These are phyloP conservation scores for Yarrowia divulgata DNA, from an alignment of 805 yeast genomes.

Conservation along the genomic window DNA sequence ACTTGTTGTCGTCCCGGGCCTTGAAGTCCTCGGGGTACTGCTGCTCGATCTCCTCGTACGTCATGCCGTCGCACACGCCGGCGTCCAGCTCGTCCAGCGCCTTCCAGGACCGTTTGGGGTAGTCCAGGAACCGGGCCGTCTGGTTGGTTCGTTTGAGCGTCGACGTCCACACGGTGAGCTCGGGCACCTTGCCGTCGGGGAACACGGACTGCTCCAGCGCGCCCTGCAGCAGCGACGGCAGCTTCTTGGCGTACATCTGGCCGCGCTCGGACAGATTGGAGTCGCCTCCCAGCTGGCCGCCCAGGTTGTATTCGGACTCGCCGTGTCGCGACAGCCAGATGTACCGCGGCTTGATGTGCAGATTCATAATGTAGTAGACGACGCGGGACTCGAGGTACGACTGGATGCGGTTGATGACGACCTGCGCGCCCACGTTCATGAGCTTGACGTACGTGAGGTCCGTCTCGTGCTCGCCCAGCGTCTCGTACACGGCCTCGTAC, in stretches of 20 bases:
- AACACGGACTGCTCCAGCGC: slow-evolving; percentile 51
- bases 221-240: slow-evolving; percentile 76
- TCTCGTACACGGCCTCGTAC: slow-evolving; percentile 78
- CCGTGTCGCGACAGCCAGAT: slow-evolving; percentile 97
- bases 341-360: slow-evolving; percentile 89
- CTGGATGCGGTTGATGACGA: slow-evolving; percentile 84
- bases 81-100: slow-evolving; percentile 97
- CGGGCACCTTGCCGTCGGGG: slow-evolving; percentile 52
- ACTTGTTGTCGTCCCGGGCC: slow-evolving; percentile 95
- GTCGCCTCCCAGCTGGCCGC: slow-evolving; percentile 97
- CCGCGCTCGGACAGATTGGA: slow-evolving; percentile 86
- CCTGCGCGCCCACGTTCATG: slow-evolving; percentile 86
- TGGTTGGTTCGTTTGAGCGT: slow-evolving; percentile 91
- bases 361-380: slow-evolving; percentile 93
- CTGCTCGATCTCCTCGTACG: slow-evolving; percentile 89
- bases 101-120: slow-evolving; percentile 89
- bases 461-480: slow-evolving; percentile 63
- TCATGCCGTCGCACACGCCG: slow-evolving; percentile 96
- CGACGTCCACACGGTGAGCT: slow-evolving; percentile 94
- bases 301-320: slow-evolving; percentile 88
- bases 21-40: slow-evolving; percentile 92
- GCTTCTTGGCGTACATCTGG: slow-evolving; percentile 76
- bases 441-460: slow-evolving; percentile 84
- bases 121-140: slow-evolving; percentile 83
- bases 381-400: slow-evolving; percentile 90